Evolutionary conservation across 441 rosid species (phyloP).

Genomic region (Pelargonium myrrhifolium): DNA sequence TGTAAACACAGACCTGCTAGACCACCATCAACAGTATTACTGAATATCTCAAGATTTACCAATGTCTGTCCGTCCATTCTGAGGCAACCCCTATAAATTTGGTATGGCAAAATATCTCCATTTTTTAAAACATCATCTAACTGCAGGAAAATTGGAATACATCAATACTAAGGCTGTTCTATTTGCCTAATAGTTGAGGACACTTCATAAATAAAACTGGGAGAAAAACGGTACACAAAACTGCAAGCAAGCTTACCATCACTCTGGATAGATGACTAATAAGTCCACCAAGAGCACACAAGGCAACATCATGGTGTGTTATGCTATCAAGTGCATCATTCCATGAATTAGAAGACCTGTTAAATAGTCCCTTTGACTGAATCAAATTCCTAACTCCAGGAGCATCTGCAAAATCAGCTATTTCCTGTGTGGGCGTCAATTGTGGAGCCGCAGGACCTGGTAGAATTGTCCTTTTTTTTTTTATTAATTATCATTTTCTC

Average conservation of each 20-base stretch:
- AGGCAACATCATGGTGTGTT: slow-evolving; percentile 41
- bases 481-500: background rate
- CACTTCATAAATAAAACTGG: background rate
- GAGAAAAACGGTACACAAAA: background rate
- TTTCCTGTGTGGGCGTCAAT: slow-evolving; percentile 47
- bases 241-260: slow-evolving; percentile 50
- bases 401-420: slow-evolving; percentile 47
- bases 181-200: slow-evolving; percentile 4
- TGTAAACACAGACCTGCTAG: slow-evolving; percentile 50
- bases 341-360: slow-evolving; percentile 50
- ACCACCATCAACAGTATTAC: slow-evolving; percentile 74
- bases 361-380: slow-evolving; percentile 62
- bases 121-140: slow-evolving; percentile 62
- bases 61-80: slow-evolving; percentile 92
- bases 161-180: slow-evolving; percentile 18
- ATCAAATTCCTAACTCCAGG: slow-evolving; percentile 58
- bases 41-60: slow-evolving; percentile 87
- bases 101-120: slow-evolving; percentile 78
- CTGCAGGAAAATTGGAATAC: slow-evolving; percentile 31
- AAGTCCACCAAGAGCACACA: slow-evolving; percentile 80
- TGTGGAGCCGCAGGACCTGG: slow-evolving; percentile 60
- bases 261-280: slow-evolving; percentile 71
- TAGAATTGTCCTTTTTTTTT: background rate
- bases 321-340: slow-evolving; percentile 42
- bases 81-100: slow-evolving; percentile 75